phyloP scores from a whole-genome alignment of 257 asterid genomes.

The Ballota nigra region DNA sequence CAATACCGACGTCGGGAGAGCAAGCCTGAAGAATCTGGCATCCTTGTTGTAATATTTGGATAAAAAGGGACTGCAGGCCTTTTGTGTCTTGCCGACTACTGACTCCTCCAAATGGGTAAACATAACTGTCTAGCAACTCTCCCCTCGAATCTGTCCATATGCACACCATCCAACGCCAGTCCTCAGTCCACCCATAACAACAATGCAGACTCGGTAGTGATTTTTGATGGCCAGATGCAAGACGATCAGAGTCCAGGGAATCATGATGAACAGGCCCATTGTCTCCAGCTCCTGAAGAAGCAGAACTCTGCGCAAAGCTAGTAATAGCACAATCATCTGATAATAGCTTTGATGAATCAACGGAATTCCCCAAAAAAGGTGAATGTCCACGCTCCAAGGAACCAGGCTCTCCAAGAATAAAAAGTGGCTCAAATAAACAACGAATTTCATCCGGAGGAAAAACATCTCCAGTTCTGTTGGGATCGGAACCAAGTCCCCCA shows the following conservation, averaged over 20 bases:
- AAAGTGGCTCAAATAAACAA: constrained; percentile 93
- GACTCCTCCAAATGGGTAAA: constrained; percentile 95
- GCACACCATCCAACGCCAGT: constrained; percentile 99
- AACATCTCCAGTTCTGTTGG: constrained; percentile 64
- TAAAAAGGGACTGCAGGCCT: constrained; percentile 93
- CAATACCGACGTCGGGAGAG: constrained; percentile 62
- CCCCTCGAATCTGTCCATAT: constrained; percentile 99
- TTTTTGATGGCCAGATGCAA: constrained; percentile 69
- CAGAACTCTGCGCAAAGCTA: constrained; percentile 62
- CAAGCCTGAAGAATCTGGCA: constrained; percentile 95
- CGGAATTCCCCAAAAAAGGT: constrained; percentile 57
- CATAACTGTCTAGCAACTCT: constrained; percentile 86
- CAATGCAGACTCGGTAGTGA: constrained; percentile 88
- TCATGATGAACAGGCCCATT: constrained; percentile 63
- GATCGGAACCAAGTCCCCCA: constrained; percentile 73
- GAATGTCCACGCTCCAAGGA: constrained; percentile 81
- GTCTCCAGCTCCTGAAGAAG: constrained; percentile 73
- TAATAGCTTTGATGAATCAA: constrained; percentile 61
- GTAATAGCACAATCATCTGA: constrained; percentile 80
- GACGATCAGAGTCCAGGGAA: constrained; percentile 65
- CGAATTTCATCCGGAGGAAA: constrained; percentile 68
- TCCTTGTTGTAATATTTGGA: constrained; percentile 95
- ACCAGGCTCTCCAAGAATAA: constrained; percentile 93
- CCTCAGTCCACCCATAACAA: constrained; percentile 99
- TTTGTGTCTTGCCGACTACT: constrained; percentile 98